A percentile compares a stretch with the other conserved stretches of the same genome.
phyloP scores from a whole-genome alignment of 371 early-diverging fungal species.

The Haplosporangium sp. region DNA sequence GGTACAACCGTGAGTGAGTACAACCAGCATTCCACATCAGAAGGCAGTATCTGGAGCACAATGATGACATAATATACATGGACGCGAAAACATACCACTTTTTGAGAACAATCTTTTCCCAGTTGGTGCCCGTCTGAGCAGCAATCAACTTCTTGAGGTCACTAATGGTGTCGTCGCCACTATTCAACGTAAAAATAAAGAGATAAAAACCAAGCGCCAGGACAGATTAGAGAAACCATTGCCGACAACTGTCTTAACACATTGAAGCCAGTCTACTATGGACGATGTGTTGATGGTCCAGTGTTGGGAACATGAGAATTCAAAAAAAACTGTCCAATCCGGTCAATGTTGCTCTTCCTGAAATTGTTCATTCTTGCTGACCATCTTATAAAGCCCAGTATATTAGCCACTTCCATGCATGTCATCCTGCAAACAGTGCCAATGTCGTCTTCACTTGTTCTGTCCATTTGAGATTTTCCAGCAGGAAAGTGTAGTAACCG shows the following conservation, averaged over 20 bases:
- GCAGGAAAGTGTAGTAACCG: too few species aligned
- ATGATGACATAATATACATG: not conserved
- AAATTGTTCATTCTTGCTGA: too few species aligned
- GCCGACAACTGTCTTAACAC: too few species aligned
- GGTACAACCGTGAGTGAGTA: not conserved
- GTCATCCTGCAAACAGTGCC: too few species aligned
- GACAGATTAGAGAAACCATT: not conserved
- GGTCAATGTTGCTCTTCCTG: too few species aligned
- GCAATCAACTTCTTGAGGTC: slow-evolving; percentile 94
- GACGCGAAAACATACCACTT: slow-evolving; percentile 74
- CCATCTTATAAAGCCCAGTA: too few species aligned
- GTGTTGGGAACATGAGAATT: not conserved
- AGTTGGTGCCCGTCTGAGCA: slow-evolving; percentile 93
- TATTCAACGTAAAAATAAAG: slow-evolving; percentile 35
- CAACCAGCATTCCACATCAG: not conserved
- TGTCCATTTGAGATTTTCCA: too few species aligned
- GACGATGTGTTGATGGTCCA: too few species aligned
- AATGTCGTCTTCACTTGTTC: too few species aligned
- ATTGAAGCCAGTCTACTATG: too few species aligned
- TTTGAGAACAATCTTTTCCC: slow-evolving; percentile 91
- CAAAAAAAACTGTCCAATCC: too few species aligned
- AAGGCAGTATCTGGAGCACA: not conserved
- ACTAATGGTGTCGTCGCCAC: slow-evolving; percentile 88
- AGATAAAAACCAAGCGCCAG: not conserved
- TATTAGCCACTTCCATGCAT: too few species aligned